Base-by-base conservation (phyloP, 78 protist species). In the Tieghemostelium lacteum region DNA sequence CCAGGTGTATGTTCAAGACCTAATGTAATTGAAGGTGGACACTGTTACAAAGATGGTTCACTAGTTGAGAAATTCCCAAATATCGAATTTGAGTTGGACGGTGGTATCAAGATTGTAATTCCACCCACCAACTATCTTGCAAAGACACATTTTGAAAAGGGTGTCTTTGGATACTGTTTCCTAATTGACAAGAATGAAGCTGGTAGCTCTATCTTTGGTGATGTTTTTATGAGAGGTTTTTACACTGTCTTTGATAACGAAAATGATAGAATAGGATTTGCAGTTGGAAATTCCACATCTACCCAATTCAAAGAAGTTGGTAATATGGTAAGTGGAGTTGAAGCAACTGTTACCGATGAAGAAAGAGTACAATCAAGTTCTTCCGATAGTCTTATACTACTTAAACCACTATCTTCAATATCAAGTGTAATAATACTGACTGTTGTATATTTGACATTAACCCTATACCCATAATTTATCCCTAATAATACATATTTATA, bases 191-290 rank as follows among this genome's bases (percentile, higher is more conserved):
- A 71, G 20, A 42, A 61, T 29, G 78, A 83, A 42, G 60, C 42
- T 17, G 39, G 24, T n/a, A 54, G 26, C 14, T 63, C 91, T 5
- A 83, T 83, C 10, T 58, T 83, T n/a, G 91, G 91, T 58, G 91
- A 83, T 45, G 91, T 83, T 1, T 83, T 83, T 40, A 83, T 83
- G 91, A 58, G 91, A 45, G 91, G 91, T 17, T 83, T 69, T 40
- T 83, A 83, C 37, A 83, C 91, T 1, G 63, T 83, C 1, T 83
- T 83, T 31, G 91, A 83, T 31, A 83, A 83, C 52, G 72, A 55
- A 10, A 31, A 66, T 16, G 39, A 83, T 17, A n/a, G 91, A 58
- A 49, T 83, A 22, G 91, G 91, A 10, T 83, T 83, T 45, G 91
- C 91, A 2, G 52, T 65, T 26, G 71, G 71, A 19, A 77, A 63